Percentiles rank a stretch among this genome's conserved stretches.
phyloP scores from a whole-genome alignment of 2,329 filamentous ascomycete genomes.

The Elsinoe arachidis region DNA sequence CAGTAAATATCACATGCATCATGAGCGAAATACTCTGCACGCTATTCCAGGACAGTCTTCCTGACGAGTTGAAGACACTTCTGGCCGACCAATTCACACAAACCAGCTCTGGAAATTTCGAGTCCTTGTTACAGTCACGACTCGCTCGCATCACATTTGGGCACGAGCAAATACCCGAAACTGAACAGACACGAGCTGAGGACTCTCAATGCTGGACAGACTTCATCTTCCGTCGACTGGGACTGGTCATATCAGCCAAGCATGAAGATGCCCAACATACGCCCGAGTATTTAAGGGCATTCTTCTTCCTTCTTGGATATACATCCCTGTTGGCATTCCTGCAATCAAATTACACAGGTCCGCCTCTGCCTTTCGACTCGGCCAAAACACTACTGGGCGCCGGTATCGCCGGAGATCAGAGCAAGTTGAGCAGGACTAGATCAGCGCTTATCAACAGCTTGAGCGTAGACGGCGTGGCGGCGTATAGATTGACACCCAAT shows the following conservation, averaged over 20 bases:
- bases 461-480: slow-evolving; percentile 73
- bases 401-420: slow-evolving; percentile 32
- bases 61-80: slow-evolving; percentile 33
- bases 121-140: slow-evolving; percentile 30
- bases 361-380: slow-evolving; percentile 56
- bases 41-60: slow-evolving; percentile 34
- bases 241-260: slow-evolving; percentile 28
- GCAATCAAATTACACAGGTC: slow-evolving; percentile 81
- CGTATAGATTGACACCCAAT: slow-evolving; percentile 74
- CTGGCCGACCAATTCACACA: slow-evolving; percentile 31
- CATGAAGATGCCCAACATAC: slow-evolving; percentile 25
- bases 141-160: slow-evolving; percentile 36
- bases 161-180: slow-evolving; percentile 23
- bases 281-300: background rate
- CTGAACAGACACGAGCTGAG: slow-evolving; percentile 24
- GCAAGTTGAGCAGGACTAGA: slow-evolving; percentile 37
- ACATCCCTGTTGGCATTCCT: slow-evolving; percentile 70
- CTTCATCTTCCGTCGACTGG: slow-evolving; percentile 36
- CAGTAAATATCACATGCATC: slow-evolving; percentile 10
- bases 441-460: slow-evolving; percentile 59
- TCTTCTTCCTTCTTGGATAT: slow-evolving; percentile 51
- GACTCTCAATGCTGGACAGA: slow-evolving; percentile 37
- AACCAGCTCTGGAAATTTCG: slow-evolving; percentile 36
- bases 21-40: slow-evolving; percentile 37
- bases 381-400: slow-evolving; percentile 43